These are phyloP conservation scores for Candida caryicola DNA, from an alignment of 805 yeast species.

Conservation along the genomic window DNA sequence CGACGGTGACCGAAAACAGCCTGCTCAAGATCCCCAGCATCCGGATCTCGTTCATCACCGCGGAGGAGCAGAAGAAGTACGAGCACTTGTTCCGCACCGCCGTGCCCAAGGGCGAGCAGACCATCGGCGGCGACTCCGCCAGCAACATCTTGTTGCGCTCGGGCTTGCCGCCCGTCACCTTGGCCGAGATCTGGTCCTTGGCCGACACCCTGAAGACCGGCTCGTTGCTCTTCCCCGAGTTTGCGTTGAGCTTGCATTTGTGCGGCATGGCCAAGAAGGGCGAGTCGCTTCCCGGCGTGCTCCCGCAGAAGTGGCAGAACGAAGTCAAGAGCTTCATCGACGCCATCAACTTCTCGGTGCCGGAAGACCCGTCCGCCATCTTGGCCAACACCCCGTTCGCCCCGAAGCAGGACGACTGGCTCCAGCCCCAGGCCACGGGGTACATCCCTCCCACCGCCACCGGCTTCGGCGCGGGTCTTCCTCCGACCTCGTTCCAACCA, in stretches of 20 bases:
- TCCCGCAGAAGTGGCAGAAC: conserved; percentile 71
- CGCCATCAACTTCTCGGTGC: conserved; percentile 76
- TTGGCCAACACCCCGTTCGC: conserved; percentile 45
- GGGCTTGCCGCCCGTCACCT: conserved; percentile 65
- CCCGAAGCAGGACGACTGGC: conserved; percentile 24
- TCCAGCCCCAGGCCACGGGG: conserved; percentile 34
- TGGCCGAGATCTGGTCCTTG: conserved; percentile 87
- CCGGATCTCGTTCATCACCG: conserved; percentile 79
- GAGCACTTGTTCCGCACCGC: conserved; percentile 81
- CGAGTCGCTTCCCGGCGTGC: conserved; percentile 65
- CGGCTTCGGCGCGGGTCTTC: conserved; percentile 3
- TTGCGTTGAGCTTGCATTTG: conserved; percentile 85
- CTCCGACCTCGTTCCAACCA: conserved; percentile 34
- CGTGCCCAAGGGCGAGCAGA: conserved; percentile 66
- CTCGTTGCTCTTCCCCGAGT: conserved; percentile 84
- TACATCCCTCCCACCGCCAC: conserved; percentile 4
- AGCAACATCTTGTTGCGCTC: conserved; percentile 78
- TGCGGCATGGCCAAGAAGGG: conserved; percentile 78
- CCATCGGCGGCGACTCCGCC: conserved; percentile 71
- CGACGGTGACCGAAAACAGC: conserved; percentile 48
- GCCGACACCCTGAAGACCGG: conserved; percentile 91
- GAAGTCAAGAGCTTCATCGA: conserved; percentile 90
- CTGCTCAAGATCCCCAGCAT: conserved; percentile 68
- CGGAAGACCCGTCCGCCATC: conserved; percentile 48
- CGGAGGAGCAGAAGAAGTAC: conserved; percentile 81